phyloP scores from a whole-genome alignment of 108 stramenopile genomes.

The Seminavis robusta region DNA sequence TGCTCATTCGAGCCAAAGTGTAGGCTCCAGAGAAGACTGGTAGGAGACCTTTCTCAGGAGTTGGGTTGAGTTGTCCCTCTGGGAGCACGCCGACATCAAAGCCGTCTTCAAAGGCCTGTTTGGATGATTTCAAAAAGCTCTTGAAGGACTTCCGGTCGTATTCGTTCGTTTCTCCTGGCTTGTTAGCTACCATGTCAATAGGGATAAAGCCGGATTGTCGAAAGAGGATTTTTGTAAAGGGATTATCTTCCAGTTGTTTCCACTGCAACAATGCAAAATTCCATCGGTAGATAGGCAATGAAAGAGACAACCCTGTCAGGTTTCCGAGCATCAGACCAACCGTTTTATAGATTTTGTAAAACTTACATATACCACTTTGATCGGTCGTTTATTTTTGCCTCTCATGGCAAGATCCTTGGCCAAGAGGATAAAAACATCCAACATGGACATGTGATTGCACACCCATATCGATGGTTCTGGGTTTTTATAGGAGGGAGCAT shows the following conservation, averaged over 20 bases:
- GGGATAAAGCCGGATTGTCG: conserved; percentile 78
- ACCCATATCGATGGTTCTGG: conserved; percentile 80
- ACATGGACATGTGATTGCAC: conserved; percentile 75
- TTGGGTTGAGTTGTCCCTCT: conserved; percentile 84
- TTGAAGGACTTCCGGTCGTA: conserved; percentile 72
- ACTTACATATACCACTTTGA: conserved; percentile 79
- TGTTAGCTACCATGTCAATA: conserved; percentile 79
- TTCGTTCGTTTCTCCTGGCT: conserved; percentile 67
- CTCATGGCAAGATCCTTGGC: conserved; percentile 55
- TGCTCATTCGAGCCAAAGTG: conserved; percentile 61
- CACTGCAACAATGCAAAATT: conserved; percentile 34
- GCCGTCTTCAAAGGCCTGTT: conserved; percentile 69
- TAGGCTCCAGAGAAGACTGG: conserved; percentile 72
- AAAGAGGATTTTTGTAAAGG: conserved; percentile 69
- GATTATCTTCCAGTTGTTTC: conserved; percentile 82
- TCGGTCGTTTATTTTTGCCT: conserved; percentile 64
- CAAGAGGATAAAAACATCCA: conserved; percentile 81
- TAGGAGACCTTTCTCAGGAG: conserved; percentile 62
- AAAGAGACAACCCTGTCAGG: too few species aligned
- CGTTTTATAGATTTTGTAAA: neutral
- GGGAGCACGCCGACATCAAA: conserved; percentile 84
- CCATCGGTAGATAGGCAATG: neutral
- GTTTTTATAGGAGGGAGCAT: conserved; percentile 8
- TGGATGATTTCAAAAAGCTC: conserved; percentile 46
- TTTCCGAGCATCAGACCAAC: neutral